Base-by-base conservation (phyloP, 257 asterid species). In the Mentha longifolia region DNA sequence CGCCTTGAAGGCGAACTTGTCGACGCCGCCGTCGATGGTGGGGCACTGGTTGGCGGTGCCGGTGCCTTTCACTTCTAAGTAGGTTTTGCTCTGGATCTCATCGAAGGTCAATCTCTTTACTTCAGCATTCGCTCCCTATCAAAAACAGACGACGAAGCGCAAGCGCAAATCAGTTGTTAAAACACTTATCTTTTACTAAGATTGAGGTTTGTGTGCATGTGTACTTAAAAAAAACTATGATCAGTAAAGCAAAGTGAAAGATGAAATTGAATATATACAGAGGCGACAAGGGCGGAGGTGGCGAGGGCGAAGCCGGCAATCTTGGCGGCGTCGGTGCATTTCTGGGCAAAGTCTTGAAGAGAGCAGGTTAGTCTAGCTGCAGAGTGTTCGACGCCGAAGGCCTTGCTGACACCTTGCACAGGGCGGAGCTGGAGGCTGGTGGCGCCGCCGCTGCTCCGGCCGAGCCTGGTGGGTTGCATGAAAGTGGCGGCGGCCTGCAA, bases 41-140 rank as follows among this genome's bases (percentile, higher is more conserved):
- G 99, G 99, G 91, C 99, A 95, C 70, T 95, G 98, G 87, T 95
- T 95, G 0, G 99, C 98, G 2, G 98, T 92, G 45, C 99, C 98
- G 7, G 92, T 83, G 25, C 99, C 99, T 76, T 92, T 95, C 64
- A 95, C 98, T 79, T 95, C 99, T 4, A 84, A 6, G 90, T 92
- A 92, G 16, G 98, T 95, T 85, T 89, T 85, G 85, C 98, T 95
- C 77, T 95, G 99, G 39, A 95, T 89, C 77, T 92, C 98, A 0
- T 92, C 98, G 31, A 14, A 95, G 41, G 99, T 95, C 14, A 95
- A 88, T 77, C 98, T 76, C 70, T 85, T 95, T 4, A 97, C 95
- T 76, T 95, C 98, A 10, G 98, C 98, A 62, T 58, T 83, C 42
- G 98, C 99, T 80, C 98, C 99, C 98, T 94, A 71, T 11, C 60